These are phyloP conservation scores for Plasmopara viticola DNA, from an alignment of 352 stramenopile genomes.

Conservation along the genomic window DNA sequence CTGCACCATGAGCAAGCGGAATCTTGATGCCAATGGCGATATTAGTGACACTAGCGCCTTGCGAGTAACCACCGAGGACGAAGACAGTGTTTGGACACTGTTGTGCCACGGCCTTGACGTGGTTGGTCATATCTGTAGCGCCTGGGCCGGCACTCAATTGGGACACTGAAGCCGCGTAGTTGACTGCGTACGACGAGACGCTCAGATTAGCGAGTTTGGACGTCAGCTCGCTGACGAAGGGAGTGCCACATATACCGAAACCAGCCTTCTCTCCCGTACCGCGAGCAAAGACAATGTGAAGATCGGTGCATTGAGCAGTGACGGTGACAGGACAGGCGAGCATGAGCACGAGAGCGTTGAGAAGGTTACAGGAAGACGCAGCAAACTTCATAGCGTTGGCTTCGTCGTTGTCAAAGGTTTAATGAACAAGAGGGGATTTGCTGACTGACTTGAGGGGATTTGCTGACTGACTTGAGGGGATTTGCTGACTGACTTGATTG, in stretches of 20 bases:
- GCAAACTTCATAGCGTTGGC: slow-evolving; percentile 8
- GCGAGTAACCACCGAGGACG: slow-evolving; percentile 22
- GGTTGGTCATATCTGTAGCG: slow-evolving; percentile 26
- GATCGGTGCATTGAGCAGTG: slow-evolving; percentile 9
- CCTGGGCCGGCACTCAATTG: slow-evolving; percentile 22
- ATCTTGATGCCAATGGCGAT: slow-evolving; percentile 28
- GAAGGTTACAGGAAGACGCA: background rate
- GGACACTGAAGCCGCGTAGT: slow-evolving; percentile 15
- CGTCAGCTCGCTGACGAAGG: slow-evolving; percentile 14
- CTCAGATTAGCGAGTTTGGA: slow-evolving; percentile 13
- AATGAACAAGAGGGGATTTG: too few species aligned
- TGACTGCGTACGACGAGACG: slow-evolving; percentile 22
- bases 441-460: too few species aligned
- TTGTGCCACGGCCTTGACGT: slow-evolving; percentile 12
- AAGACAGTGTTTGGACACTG: slow-evolving; percentile 24
- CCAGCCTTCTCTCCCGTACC: slow-evolving; percentile 17
- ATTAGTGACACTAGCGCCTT: slow-evolving; percentile 25
- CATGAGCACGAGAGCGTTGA: background rate
- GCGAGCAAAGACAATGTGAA: slow-evolving; percentile 17
- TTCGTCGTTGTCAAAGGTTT: too few species aligned
- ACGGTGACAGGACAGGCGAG: background rate
- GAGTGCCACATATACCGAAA: slow-evolving; percentile 18
- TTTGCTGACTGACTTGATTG: too few species aligned
- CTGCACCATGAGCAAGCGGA: slow-evolving; percentile 9
- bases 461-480: too few species aligned